Conservation (phyloP, 495 filamentous ascomycete species). For the Xanthoparmelia taractica region DNA sequence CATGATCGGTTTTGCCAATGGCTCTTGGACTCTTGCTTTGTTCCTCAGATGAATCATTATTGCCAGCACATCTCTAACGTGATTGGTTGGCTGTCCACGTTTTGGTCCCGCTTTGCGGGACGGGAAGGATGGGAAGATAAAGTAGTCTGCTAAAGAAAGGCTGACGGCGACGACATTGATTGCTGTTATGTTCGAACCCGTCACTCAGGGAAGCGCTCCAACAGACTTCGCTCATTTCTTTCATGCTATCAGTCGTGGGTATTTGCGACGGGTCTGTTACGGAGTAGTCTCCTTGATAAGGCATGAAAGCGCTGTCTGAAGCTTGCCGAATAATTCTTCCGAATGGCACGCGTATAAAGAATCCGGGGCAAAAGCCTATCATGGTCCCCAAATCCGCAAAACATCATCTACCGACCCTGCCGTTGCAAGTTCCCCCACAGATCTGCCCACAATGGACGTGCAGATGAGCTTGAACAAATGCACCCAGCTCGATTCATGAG, state of each 20-base stretch:
- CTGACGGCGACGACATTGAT: background rate
- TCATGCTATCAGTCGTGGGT: background rate
- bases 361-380: background rate
- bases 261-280: background rate
- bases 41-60: too few relatives aligned
- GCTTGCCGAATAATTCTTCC: background rate
- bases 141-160: background rate
- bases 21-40: background rate
- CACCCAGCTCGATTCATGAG: background rate
- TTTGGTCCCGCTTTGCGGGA: background rate
- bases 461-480: background rate
- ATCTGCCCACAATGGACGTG: background rate
- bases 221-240: background rate
- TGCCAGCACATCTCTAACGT: background rate
- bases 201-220: background rate
- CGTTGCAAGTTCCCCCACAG: background rate
- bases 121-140: background rate
- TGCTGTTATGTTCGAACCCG: background rate
- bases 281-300: background rate
- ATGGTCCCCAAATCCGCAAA: background rate
- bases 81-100: conserved; percentile 4
- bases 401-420: background rate
- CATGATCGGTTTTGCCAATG: background rate
- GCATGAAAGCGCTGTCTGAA: background rate
- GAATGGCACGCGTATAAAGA: background rate